A percentile compares a stretch with the other conserved stretches of the same genome.
Evolutionary conservation across 768 basidiomycete genomes (phyloP).

Genomic region (Agrocybe pediades): DNA sequence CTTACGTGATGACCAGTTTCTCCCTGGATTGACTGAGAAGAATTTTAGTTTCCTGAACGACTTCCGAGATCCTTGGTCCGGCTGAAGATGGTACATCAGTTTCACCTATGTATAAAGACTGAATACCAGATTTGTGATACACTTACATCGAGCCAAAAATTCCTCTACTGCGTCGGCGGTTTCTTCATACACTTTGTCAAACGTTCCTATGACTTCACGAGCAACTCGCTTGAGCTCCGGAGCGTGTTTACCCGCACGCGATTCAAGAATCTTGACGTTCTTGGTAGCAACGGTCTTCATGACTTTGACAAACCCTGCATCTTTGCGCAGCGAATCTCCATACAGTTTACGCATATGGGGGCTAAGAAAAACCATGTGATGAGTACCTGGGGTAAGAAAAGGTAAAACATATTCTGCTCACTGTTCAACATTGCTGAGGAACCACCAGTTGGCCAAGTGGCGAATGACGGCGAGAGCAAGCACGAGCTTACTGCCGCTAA

Average conservation of each 20-base stretch:
- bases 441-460: conserved; percentile 94
- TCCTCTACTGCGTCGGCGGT: conserved; percentile 93
- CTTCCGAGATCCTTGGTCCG: conserved; percentile 84
- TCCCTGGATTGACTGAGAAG: conserved; percentile 91
- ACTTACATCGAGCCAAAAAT: conserved; percentile 86
- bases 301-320: conserved; percentile 98
- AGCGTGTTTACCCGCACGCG: conserved; percentile 76
- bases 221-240: conserved; percentile 81
- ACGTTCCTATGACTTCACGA: conserved; percentile 88
- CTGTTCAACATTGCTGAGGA: conserved; percentile 91
- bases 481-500: conserved; percentile 93
- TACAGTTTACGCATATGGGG: conserved; percentile 99
- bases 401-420: too few relatives aligned
- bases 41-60: conserved; percentile 91
- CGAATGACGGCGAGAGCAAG: conserved; percentile 81
- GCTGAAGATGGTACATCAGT: conserved; percentile 64
- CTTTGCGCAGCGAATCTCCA: conserved; percentile 90
- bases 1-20: conserved; percentile 89
- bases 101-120: too few relatives aligned
- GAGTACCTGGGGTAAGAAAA: too few relatives aligned
- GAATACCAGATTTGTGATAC: too few relatives aligned
- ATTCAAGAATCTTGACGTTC: conserved; percentile 76
- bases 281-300: conserved; percentile 89
- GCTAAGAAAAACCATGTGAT: conserved; percentile 40
- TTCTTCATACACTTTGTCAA: conserved; percentile 95